Percentiles rank a stretch among this genome's conserved stretches.
phyloP scores from a whole-genome alignment of 2,329 filamentous ascomycete species.

The Fusarium coicis region DNA sequence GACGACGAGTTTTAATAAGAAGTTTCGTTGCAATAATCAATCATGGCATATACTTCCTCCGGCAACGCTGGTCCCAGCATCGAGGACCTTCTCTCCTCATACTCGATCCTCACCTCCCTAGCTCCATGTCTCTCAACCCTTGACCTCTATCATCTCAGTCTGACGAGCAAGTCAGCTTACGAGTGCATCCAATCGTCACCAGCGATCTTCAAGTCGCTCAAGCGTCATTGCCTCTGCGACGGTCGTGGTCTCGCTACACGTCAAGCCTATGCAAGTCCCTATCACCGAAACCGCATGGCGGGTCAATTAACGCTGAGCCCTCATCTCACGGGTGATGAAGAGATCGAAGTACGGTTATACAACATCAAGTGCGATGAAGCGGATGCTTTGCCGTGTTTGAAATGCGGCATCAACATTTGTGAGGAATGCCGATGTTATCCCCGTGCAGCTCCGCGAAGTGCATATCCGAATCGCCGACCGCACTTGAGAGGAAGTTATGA shows the following conservation, averaged over 20 bases:
- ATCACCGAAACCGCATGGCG: not conserved
- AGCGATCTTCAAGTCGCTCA: constrained; percentile 4
- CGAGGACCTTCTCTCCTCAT: constrained; percentile 18
- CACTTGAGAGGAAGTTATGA: not conserved
- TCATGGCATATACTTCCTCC: not conserved
- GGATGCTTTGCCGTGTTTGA: constrained; percentile 17
- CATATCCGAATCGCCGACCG: constrained; percentile 2
- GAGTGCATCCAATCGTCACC: not conserved
- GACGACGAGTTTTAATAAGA: too few species aligned
- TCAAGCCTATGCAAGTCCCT: constrained; percentile 8
- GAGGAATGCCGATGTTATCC: constrained; percentile 35
- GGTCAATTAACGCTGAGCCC: not conserved
- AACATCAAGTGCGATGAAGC: constrained; percentile 24
- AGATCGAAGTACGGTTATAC: constrained; percentile 25
- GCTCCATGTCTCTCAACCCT: constrained; percentile 29
- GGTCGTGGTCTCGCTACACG: constrained; percentile 19
- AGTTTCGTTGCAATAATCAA: fast-evolving
- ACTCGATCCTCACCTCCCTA: constrained; percentile 24
- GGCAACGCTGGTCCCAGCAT: not conserved
- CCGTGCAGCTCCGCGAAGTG: not conserved
- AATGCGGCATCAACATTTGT: constrained; percentile 33
- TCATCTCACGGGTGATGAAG: not conserved
- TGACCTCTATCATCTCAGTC: constrained; percentile 23
- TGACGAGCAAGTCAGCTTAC: constrained; percentile 4
- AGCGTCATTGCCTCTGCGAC: constrained; percentile 23